phyloP scores from a whole-genome alignment of 1,139 yeast species.

The Magnusiomyces suaveolens region DNA sequence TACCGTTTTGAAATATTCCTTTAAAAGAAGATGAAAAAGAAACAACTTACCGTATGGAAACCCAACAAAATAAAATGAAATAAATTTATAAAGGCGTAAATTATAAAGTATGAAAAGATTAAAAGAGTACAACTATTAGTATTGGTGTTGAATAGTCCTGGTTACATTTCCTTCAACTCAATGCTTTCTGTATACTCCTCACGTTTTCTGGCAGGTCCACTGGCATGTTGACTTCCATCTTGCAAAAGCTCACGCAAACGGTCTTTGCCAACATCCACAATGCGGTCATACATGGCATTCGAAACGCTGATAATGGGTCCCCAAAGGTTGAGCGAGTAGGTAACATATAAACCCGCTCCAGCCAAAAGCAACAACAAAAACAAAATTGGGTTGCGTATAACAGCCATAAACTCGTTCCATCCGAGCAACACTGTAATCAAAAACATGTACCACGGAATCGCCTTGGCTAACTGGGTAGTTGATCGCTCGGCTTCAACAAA shows the following conservation, averaged over 20 bases:
- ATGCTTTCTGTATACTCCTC: neutral
- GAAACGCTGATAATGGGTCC: slow-evolving; percentile 62
- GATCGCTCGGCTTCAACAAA: slow-evolving; percentile 61
- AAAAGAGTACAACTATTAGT: neutral
- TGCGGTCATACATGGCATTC: slow-evolving; percentile 49
- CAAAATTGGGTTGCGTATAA: slow-evolving; percentile 67
- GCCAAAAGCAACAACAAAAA: slow-evolving; percentile 51
- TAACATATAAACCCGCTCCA: slow-evolving; percentile 54
- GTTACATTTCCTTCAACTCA: neutral
- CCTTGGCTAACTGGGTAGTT: slow-evolving; percentile 41
- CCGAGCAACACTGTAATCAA: slow-evolving; percentile 66
- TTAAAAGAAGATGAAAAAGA: too few species aligned
- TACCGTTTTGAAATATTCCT: too few species aligned
- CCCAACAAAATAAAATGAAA: neutral
- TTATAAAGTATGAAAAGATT: neutral
- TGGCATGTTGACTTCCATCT: slow-evolving; percentile 4
- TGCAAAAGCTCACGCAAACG: slow-evolving; percentile 37
- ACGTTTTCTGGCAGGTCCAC: neutral
- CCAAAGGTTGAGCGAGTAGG: slow-evolving; percentile 63
- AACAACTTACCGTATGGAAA: too few species aligned
- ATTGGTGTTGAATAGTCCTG: too few species aligned
- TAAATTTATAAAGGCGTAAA: neutral
- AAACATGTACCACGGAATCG: slow-evolving; percentile 78
- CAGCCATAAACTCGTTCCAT: slow-evolving; percentile 92
- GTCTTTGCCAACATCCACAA: slow-evolving; percentile 46